Percentiles rank a stretch among this genome's conserved stretches.
These are phyloP conservation scores for Ramaria rubella DNA, from an alignment of 768 basidiomycete species.

Conservation along the genomic window DNA sequence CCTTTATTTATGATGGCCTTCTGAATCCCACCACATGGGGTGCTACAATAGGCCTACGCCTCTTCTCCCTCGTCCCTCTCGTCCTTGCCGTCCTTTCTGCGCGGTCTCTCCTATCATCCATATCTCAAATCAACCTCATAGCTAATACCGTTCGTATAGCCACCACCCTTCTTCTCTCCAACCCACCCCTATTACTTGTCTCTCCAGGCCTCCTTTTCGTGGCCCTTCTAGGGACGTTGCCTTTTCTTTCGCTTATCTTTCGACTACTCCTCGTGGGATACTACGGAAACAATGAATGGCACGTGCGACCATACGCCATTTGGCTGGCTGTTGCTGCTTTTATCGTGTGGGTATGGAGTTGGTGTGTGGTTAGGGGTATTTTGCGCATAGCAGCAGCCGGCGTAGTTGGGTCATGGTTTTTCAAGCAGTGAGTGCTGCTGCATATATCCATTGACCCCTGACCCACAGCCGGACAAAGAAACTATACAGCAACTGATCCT, in stretches of 20 bases:
- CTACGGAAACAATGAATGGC: constrained; percentile 41
- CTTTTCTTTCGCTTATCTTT: constrained; percentile 73
- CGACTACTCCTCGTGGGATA: constrained; percentile 71
- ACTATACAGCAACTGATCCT: neutral
- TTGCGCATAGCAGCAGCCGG: constrained; percentile 71
- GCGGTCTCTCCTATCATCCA: constrained; percentile 39
- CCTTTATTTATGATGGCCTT: constrained; percentile 55
- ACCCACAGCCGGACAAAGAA: constrained; percentile 2
- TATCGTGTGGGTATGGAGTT: constrained; percentile 63
- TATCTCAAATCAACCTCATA: constrained; percentile 59
- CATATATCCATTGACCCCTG: neutral
- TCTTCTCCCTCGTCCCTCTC: constrained; percentile 74
- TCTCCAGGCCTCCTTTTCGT: constrained; percentile 67
- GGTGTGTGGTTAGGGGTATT: constrained; percentile 73
- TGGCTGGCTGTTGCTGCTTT: constrained; percentile 57
- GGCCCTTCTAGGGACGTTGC: constrained; percentile 64
- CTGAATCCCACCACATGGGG: constrained; percentile 66
- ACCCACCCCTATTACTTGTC: constrained; percentile 69
- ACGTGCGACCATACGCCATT: constrained; percentile 60
- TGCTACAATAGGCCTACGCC: constrained; percentile 69
- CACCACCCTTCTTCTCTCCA: constrained; percentile 59
- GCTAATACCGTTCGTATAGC: constrained; percentile 45
- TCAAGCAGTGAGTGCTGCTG: constrained; percentile 45
- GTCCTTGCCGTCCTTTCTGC: constrained; percentile 63
- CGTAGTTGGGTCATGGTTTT: constrained; percentile 92